Base-by-base conservation (phyloP, 192 early-diverging fungal genomes). In the Coemansia sp. region DNA sequence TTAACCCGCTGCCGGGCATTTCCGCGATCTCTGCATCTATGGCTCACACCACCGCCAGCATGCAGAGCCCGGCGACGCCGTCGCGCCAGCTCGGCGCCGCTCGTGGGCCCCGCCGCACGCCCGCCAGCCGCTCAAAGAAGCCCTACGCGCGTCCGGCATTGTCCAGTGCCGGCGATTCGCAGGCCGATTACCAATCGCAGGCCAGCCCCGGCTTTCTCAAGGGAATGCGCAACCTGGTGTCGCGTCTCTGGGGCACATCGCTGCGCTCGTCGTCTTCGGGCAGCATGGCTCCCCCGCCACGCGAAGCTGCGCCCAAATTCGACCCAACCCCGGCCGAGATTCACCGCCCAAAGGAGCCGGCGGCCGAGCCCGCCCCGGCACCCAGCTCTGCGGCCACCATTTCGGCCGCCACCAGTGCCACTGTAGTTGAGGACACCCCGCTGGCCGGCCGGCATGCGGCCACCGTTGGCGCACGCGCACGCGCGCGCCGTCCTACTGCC, bases 151-250 rank as follows among this genome's bases (percentile, higher is more conserved):
- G 72, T 17, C 47, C 65, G 5, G 43, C 21, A 1, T 20, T 23
- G 28, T 22, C 50, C 1, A 41, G 30, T 2, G 25, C 14, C 27
- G 22, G 49, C 15, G 34, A 31, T 35, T 26, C 34, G 27, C 56
- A 50, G 31, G 20, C 40, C 7, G 48, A 58, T 14, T 60, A 60
- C 60, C 29, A 67, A 19, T 26, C 60, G 8, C 39, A 48, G n/a
- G 43, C 55, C 22, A 63, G 30, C 17, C 53, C 64, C 7, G 53
- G 72, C 5, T 75, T 75, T 30, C 50, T 75, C 9, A 53, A 52
- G n/a, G 72, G 72, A 60, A 75, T 75, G 72, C 64, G 65, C 28
- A 75, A 61, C 21, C 61, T 75, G 6, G 64, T 75, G 9, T 54
- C 65, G 21, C 72, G 72, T 17, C 53, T 75, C 29, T 75, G 72